Evolutionary conservation across 2,329 filamentous ascomycete species (phyloP), one percentile per base, ranked within the genome.

Genomic region (Botrytis tulipae): DNA sequence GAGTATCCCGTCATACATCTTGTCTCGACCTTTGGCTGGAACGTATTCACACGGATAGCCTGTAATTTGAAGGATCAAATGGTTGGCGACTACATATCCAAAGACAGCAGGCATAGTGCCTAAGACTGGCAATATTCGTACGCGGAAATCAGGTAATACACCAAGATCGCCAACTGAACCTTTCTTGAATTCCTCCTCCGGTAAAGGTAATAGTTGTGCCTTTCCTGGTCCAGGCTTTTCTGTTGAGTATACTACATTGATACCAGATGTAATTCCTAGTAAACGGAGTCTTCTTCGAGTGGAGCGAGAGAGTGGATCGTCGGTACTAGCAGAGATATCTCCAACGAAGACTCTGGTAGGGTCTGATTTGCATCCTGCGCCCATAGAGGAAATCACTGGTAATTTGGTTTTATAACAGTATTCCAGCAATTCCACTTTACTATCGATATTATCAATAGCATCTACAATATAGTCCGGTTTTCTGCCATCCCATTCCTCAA

Each of bases 41-140:
- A 93, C 84, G 81, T 96, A 97, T 76, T 97, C 94, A 66, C 92
- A 88, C 0, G 96, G 96, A 79, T 99, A 99, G 12, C 91, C 93
- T 76, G 87, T 83, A 65, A 98, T 88, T 73, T 90, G 89, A 73
- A 97, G 87, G 76, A 99, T 95, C 74, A 98, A 90, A 81, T 98
- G 94, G 82, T 98, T 99, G 6, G 96, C 96, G 14, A 93, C 89
- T 0, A 92, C 93, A 73, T 98, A 92, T 14, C 96, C 96, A 82
- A 99, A 99, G 0, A 98, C 91, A 3, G 96, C 95, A 0, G 96
- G 96, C 95, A 99, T 98, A 0, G 96, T 99, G 0, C 96, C 96
- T 4, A 99, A 84, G 0, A 99, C 96, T 0, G 96, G 96, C 14
- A 99, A 83, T 73, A 99, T 99, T n/a, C 96, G 88, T 16, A 97